Evolutionary conservation across 2,329 filamentous ascomycete genomes (phyloP).

Genomic region (Huntiella abstrusa): DNA sequence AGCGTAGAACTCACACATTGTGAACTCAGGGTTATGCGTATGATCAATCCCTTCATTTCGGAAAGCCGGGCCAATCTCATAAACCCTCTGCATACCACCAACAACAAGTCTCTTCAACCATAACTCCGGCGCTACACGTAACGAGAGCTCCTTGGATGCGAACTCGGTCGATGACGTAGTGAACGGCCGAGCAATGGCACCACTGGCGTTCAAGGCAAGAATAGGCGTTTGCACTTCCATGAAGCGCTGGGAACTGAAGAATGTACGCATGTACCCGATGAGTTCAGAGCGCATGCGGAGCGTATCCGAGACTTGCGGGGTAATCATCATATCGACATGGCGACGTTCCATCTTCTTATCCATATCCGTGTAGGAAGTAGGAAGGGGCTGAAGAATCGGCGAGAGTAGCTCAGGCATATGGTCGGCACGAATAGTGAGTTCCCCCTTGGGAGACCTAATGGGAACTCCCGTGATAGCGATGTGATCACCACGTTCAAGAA

Average conservation of each 20-base stretch:
- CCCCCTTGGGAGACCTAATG: slow-evolving; percentile 49
- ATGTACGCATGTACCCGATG: slow-evolving; percentile 53
- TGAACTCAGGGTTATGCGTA: slow-evolving; percentile 94
- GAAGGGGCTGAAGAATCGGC: slow-evolving; percentile 63
- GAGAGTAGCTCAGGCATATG: slow-evolving; percentile 53
- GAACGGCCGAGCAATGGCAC: slow-evolving; percentile 75
- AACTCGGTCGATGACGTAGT: slow-evolving; percentile 63
- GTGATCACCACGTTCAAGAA: slow-evolving; percentile 65
- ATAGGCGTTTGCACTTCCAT: slow-evolving; percentile 85
- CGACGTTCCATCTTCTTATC: slow-evolving; percentile 59
- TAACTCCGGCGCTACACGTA: slow-evolving; percentile 83
- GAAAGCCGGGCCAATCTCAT: slow-evolving; percentile 84
- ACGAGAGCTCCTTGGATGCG: slow-evolving; percentile 46
- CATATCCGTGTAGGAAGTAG: slow-evolving; percentile 47
- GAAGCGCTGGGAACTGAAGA: slow-evolving; percentile 54
- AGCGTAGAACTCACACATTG: slow-evolving; percentile 91
- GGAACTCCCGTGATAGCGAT: slow-evolving; percentile 56
- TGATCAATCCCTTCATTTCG: slow-evolving; percentile 82
- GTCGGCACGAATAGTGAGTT: slow-evolving; percentile 53
- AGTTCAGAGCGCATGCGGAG: slow-evolving; percentile 58
- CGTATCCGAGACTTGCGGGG: slow-evolving; percentile 46
- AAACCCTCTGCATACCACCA: slow-evolving; percentile 73
- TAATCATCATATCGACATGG: slow-evolving; percentile 73
- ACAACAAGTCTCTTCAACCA: slow-evolving; percentile 87
- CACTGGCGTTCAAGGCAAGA: slow-evolving; percentile 63